These are phyloP conservation scores for Tolypocladium album DNA, from an alignment of 2,329 filamentous ascomycete genomes.

Conservation along the genomic window DNA sequence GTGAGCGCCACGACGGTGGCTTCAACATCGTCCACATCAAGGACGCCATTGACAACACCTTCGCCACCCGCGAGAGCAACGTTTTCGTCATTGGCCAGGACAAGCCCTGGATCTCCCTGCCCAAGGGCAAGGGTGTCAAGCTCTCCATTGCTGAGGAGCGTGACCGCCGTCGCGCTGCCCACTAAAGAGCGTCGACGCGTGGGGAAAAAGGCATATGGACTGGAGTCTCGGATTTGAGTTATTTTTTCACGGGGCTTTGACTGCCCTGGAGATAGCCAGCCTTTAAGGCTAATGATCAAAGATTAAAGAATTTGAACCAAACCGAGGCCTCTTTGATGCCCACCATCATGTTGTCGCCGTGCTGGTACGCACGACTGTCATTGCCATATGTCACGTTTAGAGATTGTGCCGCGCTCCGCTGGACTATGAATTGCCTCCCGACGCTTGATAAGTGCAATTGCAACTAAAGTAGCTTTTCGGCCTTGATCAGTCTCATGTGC, in stretches of 20 bases:
- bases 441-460: no score
- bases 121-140: conserved; percentile 99
- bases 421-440: neutral
- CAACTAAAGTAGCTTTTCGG: neutral
- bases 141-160: conserved; percentile 98
- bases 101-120: conserved; percentile 98
- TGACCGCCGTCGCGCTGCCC: conserved; percentile 71
- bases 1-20: conserved; percentile 98
- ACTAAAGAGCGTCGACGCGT: conserved; percentile 29
- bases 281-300: conserved; percentile 24
- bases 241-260: conserved; percentile 16
- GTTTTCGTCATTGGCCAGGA: conserved; percentile 98
- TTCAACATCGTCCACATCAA: conserved; percentile 99
- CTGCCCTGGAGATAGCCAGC: conserved; percentile 23
- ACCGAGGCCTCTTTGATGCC: neutral
- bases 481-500: neutral
- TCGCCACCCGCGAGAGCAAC: conserved; percentile 98
- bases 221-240: conserved; percentile 31
- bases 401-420: neutral
- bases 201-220: conserved; percentile 22
- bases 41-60: conserved; percentile 99
- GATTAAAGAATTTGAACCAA: conserved; percentile 14
- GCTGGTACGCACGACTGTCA: neutral
- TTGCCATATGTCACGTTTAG: neutral
- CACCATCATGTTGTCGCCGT: neutral